Evolutionary conservation across 2,329 filamentous ascomycete species (phyloP).

Genomic region (Byssochlamys sp.): DNA sequence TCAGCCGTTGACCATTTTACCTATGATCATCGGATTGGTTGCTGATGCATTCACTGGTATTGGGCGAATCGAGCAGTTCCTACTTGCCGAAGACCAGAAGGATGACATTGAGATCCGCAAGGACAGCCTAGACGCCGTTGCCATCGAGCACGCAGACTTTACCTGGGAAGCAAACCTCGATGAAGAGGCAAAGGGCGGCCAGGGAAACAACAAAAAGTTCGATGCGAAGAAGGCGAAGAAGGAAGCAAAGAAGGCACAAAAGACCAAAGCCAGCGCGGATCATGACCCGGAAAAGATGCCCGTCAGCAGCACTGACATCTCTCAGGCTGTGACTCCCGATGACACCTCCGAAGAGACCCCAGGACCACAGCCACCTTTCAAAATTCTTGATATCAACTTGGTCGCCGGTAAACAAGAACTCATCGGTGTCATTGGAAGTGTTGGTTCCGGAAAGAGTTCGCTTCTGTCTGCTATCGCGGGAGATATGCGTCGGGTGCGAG

Average conservation of each 20-base stretch:
- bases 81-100: conserved; percentile 69
- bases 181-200: conserved; percentile 1
- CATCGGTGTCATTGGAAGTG: conserved; percentile 17
- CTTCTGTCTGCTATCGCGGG: conserved; percentile 64
- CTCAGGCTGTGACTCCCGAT: conserved; percentile 14
- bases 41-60: conserved; percentile 78
- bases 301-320: conserved; percentile 7
- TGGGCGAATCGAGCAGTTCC: conserved; percentile 71
- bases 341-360: conserved; percentile 5
- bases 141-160: conserved; percentile 61
- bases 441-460: conserved; percentile 64
- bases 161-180: conserved; percentile 60
- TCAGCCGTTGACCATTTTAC: conserved; percentile 76
- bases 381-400: conserved; percentile 23
- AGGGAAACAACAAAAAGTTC: not conserved
- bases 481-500: conserved; percentile 45
- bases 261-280: conserved; percentile 1
- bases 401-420: conserved; percentile 19
- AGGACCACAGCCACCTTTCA: conserved; percentile 18
- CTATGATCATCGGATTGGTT: conserved; percentile 73
- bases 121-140: conserved; percentile 47
- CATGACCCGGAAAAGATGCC: not conserved
- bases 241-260: conserved; percentile 2
- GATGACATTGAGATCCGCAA: conserved; percentile 56
- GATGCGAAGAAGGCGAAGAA: conserved; percentile 5